Evolutionary conservation across 805 yeast genomes (phyloP), one percentile per base, ranked within the genome.

Genomic region (Kazachstania viticola): DNA sequence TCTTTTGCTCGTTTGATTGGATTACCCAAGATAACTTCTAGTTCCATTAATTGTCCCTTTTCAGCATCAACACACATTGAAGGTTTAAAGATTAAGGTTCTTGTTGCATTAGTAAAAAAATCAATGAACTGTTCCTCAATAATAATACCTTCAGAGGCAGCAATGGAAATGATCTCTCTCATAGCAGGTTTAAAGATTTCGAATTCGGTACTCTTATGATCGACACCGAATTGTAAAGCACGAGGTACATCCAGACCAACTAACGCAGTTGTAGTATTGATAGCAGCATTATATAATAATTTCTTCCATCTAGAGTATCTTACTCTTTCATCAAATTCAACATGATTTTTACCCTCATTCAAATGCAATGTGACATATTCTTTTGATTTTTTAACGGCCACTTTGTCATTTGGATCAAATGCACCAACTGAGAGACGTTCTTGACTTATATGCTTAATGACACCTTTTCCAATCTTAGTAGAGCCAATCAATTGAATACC

Each of bases 11-110:
- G 58, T 18, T 51, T 54, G 27, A 77, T 44, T 2, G 79, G 64
- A 44, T 78, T 79, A n/a, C 87, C 84, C 19, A 80, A 55, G 35
- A 80, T 75, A 17, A 69, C 73, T 47, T 79, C 83, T 25, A 77
- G 51, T 54, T 80, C 91, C 56, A 79, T 70, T 24, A 74, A 69
- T 44, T 77, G 75, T 25, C 71, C 67, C 32, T 75, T 73, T 28
- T 68, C 61, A 17, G 61, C 62, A 44, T 78, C 87, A 6, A 76
- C 77, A 38, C 71, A 61, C 85, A 78, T 78, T 4, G 84, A 76
- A 1, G 85, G 85, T 36, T 62, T 63, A 51, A 68, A 78, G 49
- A 64, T 64, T 13, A 58, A 52, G 12, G 67, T 67, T 34, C 63
- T 74, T 41, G 74, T 74, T 14, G 71, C 61, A 40, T 72, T 71